Evolutionary conservation across 495 filamentous ascomycete genomes (phyloP), one percentile per base, ranked within the genome.

Genomic region (Cryomyces minteri): DNA sequence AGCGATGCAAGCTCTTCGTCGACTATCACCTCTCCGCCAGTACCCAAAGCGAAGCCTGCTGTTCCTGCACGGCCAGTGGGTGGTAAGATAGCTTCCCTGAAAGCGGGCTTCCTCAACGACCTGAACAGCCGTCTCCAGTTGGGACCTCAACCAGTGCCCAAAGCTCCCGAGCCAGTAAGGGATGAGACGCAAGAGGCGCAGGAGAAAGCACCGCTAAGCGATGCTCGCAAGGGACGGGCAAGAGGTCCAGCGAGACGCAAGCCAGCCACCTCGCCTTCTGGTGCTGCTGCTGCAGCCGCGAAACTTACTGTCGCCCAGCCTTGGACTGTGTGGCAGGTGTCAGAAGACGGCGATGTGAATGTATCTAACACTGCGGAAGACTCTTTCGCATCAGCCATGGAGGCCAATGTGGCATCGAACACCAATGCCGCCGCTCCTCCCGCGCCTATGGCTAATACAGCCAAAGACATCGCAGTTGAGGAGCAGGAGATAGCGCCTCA

Each of bases 31-130:
- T 43, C 41, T 5, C 30, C 57, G 4, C 49, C 60, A 6, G 51
- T 45, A 14, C 45, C 56, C 28, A 65, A 65, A 42, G 37, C 54
- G 4, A 63, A 63, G 44, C 61, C 61, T 3, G 69, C 75, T 0
- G 67, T 94, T 7, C 88, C 90, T n/a, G 76, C 80, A 14, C 73
- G 87, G 31, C 85, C 86, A 0, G 67, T 69, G 38, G 85, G 83
- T 4, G 68, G 74, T 39, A 96, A 96, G 65, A 90, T 98, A 54
- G 85, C 87, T 11, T 83, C 87, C 25, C 57, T 96, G 43, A 84
- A 90, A 62, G 80, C 81, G 11, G 86, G 84, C 4, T 95, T 96
- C 62, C 72, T 96, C 66, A 80, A 73, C 31, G 88, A 96, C 56
- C 63, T 98, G 36, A 90, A 96, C 58, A 82, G 80, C 11, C 76